A percentile compares a stretch with the other conserved stretches of the same genome.
Evolutionary conservation across 768 basidiomycete genomes (phyloP).

Genomic region (Xerocomellus dryophilus): DNA sequence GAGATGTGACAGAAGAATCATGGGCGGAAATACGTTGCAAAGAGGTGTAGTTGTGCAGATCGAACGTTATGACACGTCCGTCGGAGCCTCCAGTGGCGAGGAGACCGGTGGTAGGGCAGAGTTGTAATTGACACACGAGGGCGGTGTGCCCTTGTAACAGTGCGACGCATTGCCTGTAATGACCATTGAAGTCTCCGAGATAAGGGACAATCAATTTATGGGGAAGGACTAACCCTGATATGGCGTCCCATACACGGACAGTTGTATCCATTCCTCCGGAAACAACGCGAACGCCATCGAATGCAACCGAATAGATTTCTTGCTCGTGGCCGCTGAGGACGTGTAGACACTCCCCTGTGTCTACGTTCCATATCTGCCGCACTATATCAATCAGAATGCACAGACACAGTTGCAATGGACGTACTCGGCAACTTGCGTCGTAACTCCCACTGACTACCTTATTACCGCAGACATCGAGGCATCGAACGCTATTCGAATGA

Average conservation of each 20-base stretch:
- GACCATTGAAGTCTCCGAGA: neutral
- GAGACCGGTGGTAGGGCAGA: slow-evolving; percentile 51
- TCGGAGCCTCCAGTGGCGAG: slow-evolving; percentile 87
- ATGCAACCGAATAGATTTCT: slow-evolving; percentile 89
- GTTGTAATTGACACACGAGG: slow-evolving; percentile 87
- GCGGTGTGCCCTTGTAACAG: slow-evolving; percentile 89
- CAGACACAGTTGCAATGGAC: slow-evolving; percentile 18
- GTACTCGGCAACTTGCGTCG: slow-evolving; percentile 79
- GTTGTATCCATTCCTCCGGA: slow-evolving; percentile 94
- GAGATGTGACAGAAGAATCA: slow-evolving; percentile 79
- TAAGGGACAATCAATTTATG: neutral
- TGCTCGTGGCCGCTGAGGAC: slow-evolving; percentile 80
- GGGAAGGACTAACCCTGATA: slow-evolving; percentile 64
- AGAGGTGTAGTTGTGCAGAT: slow-evolving; percentile 43
- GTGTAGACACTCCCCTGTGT: slow-evolving; percentile 84
- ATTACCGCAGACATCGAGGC: slow-evolving; percentile 83
- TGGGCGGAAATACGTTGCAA: slow-evolving; percentile 80
- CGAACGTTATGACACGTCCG: slow-evolving; percentile 77
- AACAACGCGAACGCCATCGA: slow-evolving; percentile 77
- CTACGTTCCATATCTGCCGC: slow-evolving; percentile 82
- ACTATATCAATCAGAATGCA: neutral
- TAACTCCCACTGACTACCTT: slow-evolving; percentile 90
- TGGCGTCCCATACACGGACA: slow-evolving; percentile 85
- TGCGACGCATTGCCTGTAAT: slow-evolving; percentile 68
- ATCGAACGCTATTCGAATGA: slow-evolving; percentile 79